Conservation (phyloP, 495 filamentous ascomycete genomes). For the Pyrenula aspistea region DNA sequence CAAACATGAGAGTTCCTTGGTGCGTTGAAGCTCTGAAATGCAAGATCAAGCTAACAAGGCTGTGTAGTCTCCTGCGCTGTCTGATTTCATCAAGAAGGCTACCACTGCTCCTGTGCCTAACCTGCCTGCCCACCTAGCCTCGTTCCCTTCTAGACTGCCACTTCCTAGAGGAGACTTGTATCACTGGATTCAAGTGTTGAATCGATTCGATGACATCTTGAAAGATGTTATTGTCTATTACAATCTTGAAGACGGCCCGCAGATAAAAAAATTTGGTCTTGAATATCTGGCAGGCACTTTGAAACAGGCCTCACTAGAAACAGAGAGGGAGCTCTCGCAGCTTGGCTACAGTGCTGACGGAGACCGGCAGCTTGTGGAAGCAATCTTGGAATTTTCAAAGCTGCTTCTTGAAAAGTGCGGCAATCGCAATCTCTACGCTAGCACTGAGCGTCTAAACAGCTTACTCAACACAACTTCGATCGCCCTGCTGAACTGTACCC, state of each 20-base stretch:
- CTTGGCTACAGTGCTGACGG: conserved; percentile 59
- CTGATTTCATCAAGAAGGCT: conserved; percentile 59
- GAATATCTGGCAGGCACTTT: conserved; percentile 28
- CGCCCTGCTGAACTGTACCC: conserved; percentile 57
- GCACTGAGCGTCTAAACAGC: conserved; percentile 75
- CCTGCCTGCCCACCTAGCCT: conserved; percentile 61
- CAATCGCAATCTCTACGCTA: conserved; percentile 91
- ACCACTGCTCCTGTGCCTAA: conserved; percentile 58
- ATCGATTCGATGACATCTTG: conserved; percentile 84
- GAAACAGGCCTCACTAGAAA: conserved; percentile 27
- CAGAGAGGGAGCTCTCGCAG: conserved; percentile 39
- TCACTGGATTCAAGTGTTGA: conserved; percentile 92
- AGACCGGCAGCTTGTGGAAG: conserved; percentile 66
- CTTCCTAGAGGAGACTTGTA: conserved; percentile 96
- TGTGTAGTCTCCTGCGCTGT: conserved; percentile 70
- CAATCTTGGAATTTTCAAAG: conserved; percentile 70
- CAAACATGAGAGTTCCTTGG: conserved; percentile 88
- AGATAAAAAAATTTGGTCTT: conserved; percentile 55
- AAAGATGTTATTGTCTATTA: conserved; percentile 75
- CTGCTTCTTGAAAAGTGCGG: conserved; percentile 89
- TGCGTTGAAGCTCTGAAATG: conserved; percentile 43
- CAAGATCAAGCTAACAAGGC: conserved; percentile 9
- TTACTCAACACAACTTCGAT: conserved; percentile 79
- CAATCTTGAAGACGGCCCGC: conserved; percentile 66
- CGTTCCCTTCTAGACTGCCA: conserved; percentile 81